Percentiles rank a stretch among this genome's conserved stretches.
phyloP scores from a whole-genome alignment of 768 basidiomycete genomes.

The Amanita rimosa region DNA sequence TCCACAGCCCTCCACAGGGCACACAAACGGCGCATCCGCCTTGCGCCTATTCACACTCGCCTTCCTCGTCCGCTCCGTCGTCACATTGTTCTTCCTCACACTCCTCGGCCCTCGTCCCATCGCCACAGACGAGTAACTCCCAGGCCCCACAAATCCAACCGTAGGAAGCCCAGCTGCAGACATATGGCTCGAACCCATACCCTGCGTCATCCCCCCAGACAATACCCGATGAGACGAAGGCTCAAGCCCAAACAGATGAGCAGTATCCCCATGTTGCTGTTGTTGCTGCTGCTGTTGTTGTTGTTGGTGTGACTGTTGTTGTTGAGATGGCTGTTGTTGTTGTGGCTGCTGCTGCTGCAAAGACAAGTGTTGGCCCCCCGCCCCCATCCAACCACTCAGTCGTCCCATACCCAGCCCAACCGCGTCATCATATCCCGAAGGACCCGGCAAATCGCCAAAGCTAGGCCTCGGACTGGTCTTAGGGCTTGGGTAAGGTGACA shows the following conservation, averaged over 20 bases:
- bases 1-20: conserved; percentile 74
- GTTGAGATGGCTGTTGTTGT: neutral
- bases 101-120: neutral
- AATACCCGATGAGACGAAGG: neutral
- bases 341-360: neutral
- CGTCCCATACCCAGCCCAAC: neutral
- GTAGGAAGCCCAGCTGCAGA: neutral
- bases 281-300: neutral
- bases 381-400: neutral
- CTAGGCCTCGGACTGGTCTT: conserved; percentile 49
- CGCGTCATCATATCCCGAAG: conserved; percentile 15
- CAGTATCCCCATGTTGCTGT: neutral
- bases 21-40: conserved; percentile 78
- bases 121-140: neutral
- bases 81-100: conserved; percentile 67
- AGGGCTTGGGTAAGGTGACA: conserved; percentile 60
- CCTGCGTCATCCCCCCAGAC: neutral
- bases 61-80: conserved; percentile 80
- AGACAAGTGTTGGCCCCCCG: neutral
- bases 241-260: neutral
- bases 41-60: conserved; percentile 80
- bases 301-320: too few species aligned
- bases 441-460: conserved; percentile 37
- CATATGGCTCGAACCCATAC: neutral
- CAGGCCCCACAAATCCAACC: neutral